Conservation (phyloP, 2,329 filamentous ascomycete species). For the Fusarium proliferatum region DNA sequence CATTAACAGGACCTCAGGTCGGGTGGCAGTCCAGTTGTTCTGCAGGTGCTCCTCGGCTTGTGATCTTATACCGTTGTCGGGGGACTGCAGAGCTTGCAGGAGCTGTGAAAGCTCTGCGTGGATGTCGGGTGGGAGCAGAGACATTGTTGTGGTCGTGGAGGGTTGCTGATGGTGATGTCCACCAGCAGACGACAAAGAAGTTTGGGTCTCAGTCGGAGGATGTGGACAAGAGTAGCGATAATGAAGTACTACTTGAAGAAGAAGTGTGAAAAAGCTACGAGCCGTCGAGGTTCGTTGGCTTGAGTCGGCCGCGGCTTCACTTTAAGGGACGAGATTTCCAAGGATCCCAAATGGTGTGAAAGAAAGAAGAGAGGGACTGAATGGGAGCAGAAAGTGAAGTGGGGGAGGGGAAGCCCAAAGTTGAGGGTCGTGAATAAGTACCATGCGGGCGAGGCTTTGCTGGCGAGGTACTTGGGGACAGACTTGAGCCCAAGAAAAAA, state of each 20-base stretch:
- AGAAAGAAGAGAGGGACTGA: slow-evolving; percentile 41
- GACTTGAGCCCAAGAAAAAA: slow-evolving; percentile 33
- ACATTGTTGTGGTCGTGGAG: slow-evolving; percentile 67
- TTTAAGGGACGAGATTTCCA: slow-evolving; percentile 38
- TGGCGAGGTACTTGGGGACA: slow-evolving; percentile 13
- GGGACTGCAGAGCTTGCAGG: slow-evolving; percentile 86
- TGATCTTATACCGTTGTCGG: slow-evolving; percentile 86
- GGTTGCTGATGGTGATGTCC: slow-evolving; percentile 46
- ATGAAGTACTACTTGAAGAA: background rate
- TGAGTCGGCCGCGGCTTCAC: slow-evolving; percentile 26
- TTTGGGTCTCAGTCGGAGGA: slow-evolving; percentile 23
- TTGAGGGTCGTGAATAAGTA: slow-evolving; percentile 28
- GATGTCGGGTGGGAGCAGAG: slow-evolving; percentile 84
- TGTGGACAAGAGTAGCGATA: slow-evolving; percentile 5
- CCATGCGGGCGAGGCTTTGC: slow-evolving; percentile 5
- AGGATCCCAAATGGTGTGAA: slow-evolving; percentile 42
- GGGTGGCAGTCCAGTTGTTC: slow-evolving; percentile 85
- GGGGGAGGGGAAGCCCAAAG: slow-evolving; percentile 44
- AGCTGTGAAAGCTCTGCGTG: slow-evolving; percentile 87
- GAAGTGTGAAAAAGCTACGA: slow-evolving; percentile 29
- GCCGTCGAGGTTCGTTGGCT: slow-evolving; percentile 37
- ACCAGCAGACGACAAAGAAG: slow-evolving; percentile 44
- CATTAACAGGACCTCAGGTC: slow-evolving; percentile 91
- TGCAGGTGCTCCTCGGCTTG: slow-evolving; percentile 92
- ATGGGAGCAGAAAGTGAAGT: slow-evolving; percentile 41